Base-by-base conservation (phyloP, 345 rosid species). In the Gossypium raimondii region DNA sequence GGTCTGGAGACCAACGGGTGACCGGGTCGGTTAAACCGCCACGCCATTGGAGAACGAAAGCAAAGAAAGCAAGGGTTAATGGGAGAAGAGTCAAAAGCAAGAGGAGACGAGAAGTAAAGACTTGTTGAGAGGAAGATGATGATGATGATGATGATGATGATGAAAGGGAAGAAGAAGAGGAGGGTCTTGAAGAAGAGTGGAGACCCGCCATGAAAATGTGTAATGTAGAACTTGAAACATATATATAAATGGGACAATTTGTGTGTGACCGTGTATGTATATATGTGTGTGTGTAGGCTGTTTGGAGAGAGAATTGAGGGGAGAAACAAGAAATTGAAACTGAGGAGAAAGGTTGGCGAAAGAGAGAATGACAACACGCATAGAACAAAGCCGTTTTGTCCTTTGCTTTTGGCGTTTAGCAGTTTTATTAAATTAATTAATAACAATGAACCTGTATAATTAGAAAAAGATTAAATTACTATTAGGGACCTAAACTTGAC, bases 21-120 rank as follows among this genome's bases (percentile, higher is more conserved):
- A 82, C 48, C 11, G 93, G 87, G 77, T 84, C 89, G 53, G 82
- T 76, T 72, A 80, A 45, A 0, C 85, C 97, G 8, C 89, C 90
- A 11, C 88, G 86, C 89, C 93, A 89, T 81, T 89, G 97, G 47
- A 89, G 90, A 73, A 88, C 13, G 69, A 89, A 89, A n/a, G 97
- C 93, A 67, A 91, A 84, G 11, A 64, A 82, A 14, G 93, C 92
- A 12, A 91, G 82, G 24, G 87, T 78, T 5, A 89, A 77, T 14
- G 90, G 87, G 11, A 89, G 85, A 67, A 90, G 64, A 65, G 93
- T 89, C 14, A 87, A 51, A 4, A 90, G 83, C 47, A 86, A 70
- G 60, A 88, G 71, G 27, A 88, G 73, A 27, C 88, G 85, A 0
- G 88, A 86, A 61, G 67, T 65, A 74, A 80, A 79, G 38, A 78